These are phyloP conservation scores for Pulveroboletus sp. DNA, from an alignment of 768 basidiomycete species.

Conservation along the genomic window DNA sequence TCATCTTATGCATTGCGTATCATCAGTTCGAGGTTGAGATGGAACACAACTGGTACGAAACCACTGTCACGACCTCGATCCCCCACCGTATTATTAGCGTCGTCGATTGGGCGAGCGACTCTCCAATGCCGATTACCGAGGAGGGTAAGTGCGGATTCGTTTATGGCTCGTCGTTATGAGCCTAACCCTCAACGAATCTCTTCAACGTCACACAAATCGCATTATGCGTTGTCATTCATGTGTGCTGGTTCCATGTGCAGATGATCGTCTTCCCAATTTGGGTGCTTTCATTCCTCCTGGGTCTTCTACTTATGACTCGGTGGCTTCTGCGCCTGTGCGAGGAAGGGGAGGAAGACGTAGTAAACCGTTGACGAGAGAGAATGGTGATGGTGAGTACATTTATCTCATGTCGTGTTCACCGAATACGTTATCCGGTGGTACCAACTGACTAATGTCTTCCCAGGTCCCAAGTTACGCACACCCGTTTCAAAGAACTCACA, in stretches of 20 bases:
- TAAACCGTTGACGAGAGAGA: conserved; percentile 12
- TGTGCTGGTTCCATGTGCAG: conserved; percentile 1
- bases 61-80: conserved; percentile 66
- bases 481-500: conserved; percentile 11
- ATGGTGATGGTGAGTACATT: conserved; percentile 9
- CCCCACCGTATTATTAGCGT: conserved; percentile 83
- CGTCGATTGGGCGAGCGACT: conserved; percentile 92
- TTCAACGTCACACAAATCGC: neutral
- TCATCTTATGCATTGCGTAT: neutral
- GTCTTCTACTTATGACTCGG: conserved; percentile 14
- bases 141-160: conserved; percentile 13
- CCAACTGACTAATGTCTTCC: neutral
- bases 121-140: conserved; percentile 35
- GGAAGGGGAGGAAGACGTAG: conserved; percentile 9
- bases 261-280: conserved; percentile 20
- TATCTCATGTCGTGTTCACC: neutral
- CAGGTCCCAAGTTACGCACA: conserved; percentile 7
- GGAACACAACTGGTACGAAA: conserved; percentile 95
- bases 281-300: conserved; percentile 24
- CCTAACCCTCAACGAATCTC: conserved; percentile 4
- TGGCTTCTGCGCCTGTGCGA: neutral
- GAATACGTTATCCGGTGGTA: neutral
- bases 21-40: conserved; percentile 84
- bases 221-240: neutral
- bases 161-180: neutral